phyloP scores from a whole-genome alignment of 768 basidiomycete species.

The Pleurotus cornucopiae region DNA sequence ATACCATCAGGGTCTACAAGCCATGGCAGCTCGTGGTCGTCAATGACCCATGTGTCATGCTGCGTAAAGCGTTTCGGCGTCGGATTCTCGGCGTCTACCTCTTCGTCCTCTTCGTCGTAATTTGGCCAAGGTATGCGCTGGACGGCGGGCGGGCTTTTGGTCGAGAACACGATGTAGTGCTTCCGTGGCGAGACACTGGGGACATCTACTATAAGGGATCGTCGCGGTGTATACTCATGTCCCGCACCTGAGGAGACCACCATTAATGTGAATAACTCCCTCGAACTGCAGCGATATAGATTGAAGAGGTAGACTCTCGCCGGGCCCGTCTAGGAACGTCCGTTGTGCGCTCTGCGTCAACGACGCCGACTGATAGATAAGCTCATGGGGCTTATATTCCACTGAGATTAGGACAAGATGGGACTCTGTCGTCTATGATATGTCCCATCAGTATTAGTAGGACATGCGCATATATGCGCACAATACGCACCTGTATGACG shows the following conservation, averaged over 20 bases:
- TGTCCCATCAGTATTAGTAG: background rate
- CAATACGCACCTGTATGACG: slow-evolving; percentile 66
- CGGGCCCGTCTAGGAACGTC: slow-evolving; percentile 73
- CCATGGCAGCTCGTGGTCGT: slow-evolving; percentile 68
- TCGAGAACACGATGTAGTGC: slow-evolving; percentile 69
- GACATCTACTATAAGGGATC: slow-evolving; percentile 8
- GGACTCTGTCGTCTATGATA: slow-evolving; percentile 70
- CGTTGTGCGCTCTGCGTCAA: slow-evolving; percentile 54
- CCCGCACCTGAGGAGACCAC: slow-evolving; percentile 62
- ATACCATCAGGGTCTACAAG: slow-evolving; percentile 69
- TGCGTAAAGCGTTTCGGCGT: slow-evolving; percentile 10
- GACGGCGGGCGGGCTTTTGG: slow-evolving; percentile 66
- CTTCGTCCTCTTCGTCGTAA: slow-evolving; percentile 35
- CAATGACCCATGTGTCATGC: slow-evolving; percentile 71
- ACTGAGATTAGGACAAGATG: slow-evolving; percentile 75
- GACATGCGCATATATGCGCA: background rate
- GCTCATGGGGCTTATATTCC: slow-evolving; percentile 49
- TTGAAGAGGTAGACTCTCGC: slow-evolving; percentile 71
- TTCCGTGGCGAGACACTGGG: slow-evolving; percentile 71
- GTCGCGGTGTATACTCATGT: background rate
- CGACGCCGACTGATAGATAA: slow-evolving; percentile 50
- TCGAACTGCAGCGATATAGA: slow-evolving; percentile 70
- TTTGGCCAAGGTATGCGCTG: slow-evolving; percentile 85
- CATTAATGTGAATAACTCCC: slow-evolving; percentile 78
- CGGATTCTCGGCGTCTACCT: slow-evolving; percentile 20